Evolutionary conservation across 768 basidiomycete genomes (phyloP).

Genomic region (Crassisporium funariophilum): DNA sequence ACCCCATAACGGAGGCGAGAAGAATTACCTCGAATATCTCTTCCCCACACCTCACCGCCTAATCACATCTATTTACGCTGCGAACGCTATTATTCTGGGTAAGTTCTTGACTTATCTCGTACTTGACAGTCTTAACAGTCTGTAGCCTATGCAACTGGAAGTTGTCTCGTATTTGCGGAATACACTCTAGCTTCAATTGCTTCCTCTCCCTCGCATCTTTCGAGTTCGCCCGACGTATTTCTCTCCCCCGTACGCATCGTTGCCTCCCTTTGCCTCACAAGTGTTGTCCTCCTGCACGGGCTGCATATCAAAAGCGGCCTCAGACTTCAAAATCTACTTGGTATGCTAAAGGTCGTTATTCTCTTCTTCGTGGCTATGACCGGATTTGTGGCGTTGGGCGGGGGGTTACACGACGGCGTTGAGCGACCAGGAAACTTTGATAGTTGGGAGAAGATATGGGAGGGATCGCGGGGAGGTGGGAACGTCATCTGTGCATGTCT

Average conservation of each 20-base stretch:
- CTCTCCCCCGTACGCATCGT: slow-evolving; percentile 25
- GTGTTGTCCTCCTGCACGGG: slow-evolving; percentile 39
- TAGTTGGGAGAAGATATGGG: slow-evolving; percentile 25
- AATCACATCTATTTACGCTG: slow-evolving; percentile 54
- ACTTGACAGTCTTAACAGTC: background rate
- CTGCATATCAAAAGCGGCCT: slow-evolving; percentile 48
- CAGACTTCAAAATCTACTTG: slow-evolving; percentile 59
- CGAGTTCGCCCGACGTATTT: slow-evolving; percentile 6
- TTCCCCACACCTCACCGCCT: slow-evolving; percentile 56
- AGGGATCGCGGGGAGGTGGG: slow-evolving; percentile 41
- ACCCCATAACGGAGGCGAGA: slow-evolving; percentile 66
- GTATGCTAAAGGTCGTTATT: slow-evolving; percentile 53
- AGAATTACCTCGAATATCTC: slow-evolving; percentile 66
- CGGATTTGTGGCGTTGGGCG: slow-evolving; percentile 43
- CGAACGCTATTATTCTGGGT: slow-evolving; percentile 53
- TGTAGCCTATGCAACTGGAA: slow-evolving; percentile 31
- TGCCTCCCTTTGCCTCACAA: slow-evolving; percentile 33
- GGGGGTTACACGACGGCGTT: slow-evolving; percentile 25
- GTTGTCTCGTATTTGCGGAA: slow-evolving; percentile 59
- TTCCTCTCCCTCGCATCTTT: slow-evolving; percentile 17
- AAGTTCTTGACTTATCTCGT: background rate
- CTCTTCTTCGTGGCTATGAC: slow-evolving; percentile 46
- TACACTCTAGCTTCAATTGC: slow-evolving; percentile 31
- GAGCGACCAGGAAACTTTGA: slow-evolving; percentile 32
- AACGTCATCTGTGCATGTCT: slow-evolving; percentile 53